These are phyloP conservation scores for Herpetospermum pedunculosum DNA, from an alignment of 306 rosid genomes.

Conservation along the genomic window DNA sequence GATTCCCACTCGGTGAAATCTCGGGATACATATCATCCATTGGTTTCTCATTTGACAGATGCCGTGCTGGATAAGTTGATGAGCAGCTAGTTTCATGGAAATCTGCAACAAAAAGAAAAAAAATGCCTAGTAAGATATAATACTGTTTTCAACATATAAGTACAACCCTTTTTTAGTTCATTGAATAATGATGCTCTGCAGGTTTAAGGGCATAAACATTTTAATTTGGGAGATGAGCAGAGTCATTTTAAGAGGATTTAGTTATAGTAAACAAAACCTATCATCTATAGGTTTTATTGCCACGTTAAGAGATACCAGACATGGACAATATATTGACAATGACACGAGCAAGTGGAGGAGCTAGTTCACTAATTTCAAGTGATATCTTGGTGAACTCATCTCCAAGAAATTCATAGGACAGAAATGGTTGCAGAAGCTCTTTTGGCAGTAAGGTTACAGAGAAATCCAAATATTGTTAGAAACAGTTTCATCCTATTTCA, in stretches of 20 bases:
- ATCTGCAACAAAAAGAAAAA: slow-evolving; percentile 25
- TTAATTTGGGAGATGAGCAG: background rate
- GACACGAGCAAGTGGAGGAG: background rate
- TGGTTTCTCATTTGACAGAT: slow-evolving; percentile 20
- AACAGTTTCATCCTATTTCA: background rate
- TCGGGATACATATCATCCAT: slow-evolving; percentile 36
- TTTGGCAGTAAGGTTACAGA: background rate
- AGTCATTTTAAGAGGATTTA: background rate
- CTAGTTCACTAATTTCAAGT: background rate
- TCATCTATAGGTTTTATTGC: background rate
- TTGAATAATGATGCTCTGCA: background rate
- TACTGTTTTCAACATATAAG: background rate
- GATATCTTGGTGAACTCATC: background rate
- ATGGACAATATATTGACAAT: background rate
- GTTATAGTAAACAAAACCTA: background rate
- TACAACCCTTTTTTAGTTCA: background rate
- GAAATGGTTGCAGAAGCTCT: background rate
- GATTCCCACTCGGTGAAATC: slow-evolving; percentile 59
- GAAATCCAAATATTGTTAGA: background rate
- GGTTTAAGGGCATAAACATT: background rate
- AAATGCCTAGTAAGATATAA: background rate
- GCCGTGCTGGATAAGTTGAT: slow-evolving; percentile 18
- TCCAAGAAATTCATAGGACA: background rate
- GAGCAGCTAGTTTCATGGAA: slow-evolving; percentile 27
- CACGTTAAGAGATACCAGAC: background rate